Conservation (phyloP, 1,284 basidiomycete genomes). For the Ganoderma multipileum region DNA sequence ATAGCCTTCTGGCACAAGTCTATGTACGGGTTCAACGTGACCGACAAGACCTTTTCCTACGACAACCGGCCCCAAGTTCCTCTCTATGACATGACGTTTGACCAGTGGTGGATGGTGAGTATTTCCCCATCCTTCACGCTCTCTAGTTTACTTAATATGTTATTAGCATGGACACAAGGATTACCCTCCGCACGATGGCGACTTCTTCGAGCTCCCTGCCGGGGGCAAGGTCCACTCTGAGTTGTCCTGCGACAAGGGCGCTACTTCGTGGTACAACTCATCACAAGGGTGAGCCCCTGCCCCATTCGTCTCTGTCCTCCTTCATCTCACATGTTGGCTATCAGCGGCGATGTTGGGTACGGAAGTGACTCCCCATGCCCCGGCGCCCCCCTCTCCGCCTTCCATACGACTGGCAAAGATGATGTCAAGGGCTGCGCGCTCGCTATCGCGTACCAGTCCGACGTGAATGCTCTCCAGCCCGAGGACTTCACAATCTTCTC, state of each 20-base stretch:
- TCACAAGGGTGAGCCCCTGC: slow-evolving; percentile 42
- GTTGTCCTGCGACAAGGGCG: slow-evolving; percentile 64
- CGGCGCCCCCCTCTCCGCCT: slow-evolving; percentile 47
- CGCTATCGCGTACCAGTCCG: slow-evolving; percentile 73
- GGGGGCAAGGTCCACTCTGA: slow-evolving; percentile 56
- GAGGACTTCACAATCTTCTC: slow-evolving; percentile 78
- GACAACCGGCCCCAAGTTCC: slow-evolving; percentile 66
- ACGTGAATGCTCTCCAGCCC: slow-evolving; percentile 60
- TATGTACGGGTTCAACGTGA: slow-evolving; percentile 66
- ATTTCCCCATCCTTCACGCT: not conserved
- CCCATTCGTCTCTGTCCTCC: not conserved
- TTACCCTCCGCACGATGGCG: slow-evolving; percentile 60
- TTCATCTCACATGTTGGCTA: not conserved
- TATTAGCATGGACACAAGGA: slow-evolving; percentile 57
- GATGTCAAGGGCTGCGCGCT: slow-evolving; percentile 72
- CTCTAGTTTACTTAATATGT: not conserved
- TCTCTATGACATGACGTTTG: slow-evolving; percentile 58
- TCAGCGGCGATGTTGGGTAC: slow-evolving; percentile 55
- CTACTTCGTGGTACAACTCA: slow-evolving; percentile 57
- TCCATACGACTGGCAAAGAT: slow-evolving; percentile 59
- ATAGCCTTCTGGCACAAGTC: slow-evolving; percentile 42
- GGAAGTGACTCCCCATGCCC: slow-evolving; percentile 56
- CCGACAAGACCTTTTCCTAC: slow-evolving; percentile 53
- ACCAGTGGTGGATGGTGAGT: slow-evolving; percentile 72
- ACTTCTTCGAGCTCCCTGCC: slow-evolving; percentile 65